A percentile compares a stretch with the other conserved stretches of the same genome.
Conservation (phyloP, 768 basidiomycete genomes). For the Serendipita sp. region DNA sequence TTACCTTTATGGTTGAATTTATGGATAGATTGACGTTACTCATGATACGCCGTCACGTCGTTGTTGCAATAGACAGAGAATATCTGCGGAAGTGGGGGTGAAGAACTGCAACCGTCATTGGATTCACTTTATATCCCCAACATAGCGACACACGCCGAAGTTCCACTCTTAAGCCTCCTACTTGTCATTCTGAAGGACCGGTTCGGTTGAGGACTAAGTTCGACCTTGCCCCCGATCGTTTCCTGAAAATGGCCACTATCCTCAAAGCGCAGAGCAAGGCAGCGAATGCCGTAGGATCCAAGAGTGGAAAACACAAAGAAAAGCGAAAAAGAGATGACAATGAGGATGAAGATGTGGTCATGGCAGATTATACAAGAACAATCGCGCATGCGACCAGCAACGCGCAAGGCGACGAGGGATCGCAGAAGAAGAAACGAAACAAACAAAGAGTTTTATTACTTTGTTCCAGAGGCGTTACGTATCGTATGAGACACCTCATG, state of each 20-base stretch:
- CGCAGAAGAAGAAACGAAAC: constrained; percentile 45
- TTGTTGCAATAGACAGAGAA: too few relatives aligned
- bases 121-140: too few relatives aligned
- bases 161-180: too few relatives aligned
- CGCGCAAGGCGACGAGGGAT: constrained; percentile 13
- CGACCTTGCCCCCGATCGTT: too few relatives aligned
- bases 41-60: too few relatives aligned
- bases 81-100: too few relatives aligned
- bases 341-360: constrained; percentile 19
- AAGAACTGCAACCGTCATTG: too few relatives aligned
- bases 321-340: constrained; percentile 48
- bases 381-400: neutral
- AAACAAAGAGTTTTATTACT: constrained; percentile 90
- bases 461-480: constrained; percentile 85
- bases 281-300: constrained; percentile 5
- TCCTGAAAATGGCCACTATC: constrained; percentile 8
- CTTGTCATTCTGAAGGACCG: too few relatives aligned
- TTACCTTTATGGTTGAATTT: too few relatives aligned
- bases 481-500: constrained; percentile 95
- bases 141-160: too few relatives aligned
- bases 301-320: constrained; percentile 31
- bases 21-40: too few relatives aligned
- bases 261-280: constrained; percentile 11
- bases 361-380: constrained; percentile 19
- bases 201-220: too few relatives aligned